phyloP scores from a whole-genome alignment of 768 basidiomycete species.

The Boletus barrowsii region DNA sequence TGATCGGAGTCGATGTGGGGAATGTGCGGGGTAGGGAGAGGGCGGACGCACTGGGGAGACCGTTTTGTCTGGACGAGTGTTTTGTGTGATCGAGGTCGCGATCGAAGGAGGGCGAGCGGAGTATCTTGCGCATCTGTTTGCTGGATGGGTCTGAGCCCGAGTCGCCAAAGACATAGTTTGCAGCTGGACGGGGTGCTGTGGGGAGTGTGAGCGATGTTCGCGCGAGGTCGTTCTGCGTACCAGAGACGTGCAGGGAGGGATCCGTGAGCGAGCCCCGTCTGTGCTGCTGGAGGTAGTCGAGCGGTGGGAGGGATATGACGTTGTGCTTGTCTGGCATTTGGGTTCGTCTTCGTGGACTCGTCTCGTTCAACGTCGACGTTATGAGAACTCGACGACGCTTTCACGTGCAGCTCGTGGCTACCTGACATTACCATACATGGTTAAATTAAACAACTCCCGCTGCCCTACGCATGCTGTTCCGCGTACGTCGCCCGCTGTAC shows the following conservation, averaged over 20 bases:
- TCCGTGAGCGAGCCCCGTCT: constrained; percentile 83
- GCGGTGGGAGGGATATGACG: constrained; percentile 62
- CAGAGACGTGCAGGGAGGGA: constrained; percentile 60
- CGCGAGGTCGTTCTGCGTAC: no score
- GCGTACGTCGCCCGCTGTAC: constrained; percentile 33
- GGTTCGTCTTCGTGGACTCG: no score
- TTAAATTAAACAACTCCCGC: constrained; percentile 24
- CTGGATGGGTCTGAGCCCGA: constrained; percentile 36
- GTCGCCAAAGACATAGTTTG: constrained; percentile 72
- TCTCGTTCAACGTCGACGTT: constrained; percentile 20
- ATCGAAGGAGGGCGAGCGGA: constrained; percentile 57
- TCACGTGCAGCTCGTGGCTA: constrained; percentile 31
- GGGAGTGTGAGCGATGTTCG: not conserved
- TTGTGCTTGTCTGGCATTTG: constrained; percentile 28
- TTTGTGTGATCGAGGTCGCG: constrained; percentile 28
- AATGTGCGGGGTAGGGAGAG: constrained; percentile 7
- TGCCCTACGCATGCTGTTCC: constrained; percentile 56
- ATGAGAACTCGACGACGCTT: constrained; percentile 17
- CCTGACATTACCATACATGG: not conserved
- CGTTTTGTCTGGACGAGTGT: constrained; percentile 21
- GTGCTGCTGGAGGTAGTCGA: constrained; percentile 77
- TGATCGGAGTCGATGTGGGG: constrained; percentile 10
- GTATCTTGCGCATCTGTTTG: constrained; percentile 50
- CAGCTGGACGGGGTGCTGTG: constrained; percentile 53
- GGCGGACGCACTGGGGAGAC: constrained; percentile 21